Evolutionary conservation across 2,329 filamentous ascomycete species (phyloP), one percentile per base, ranked within the genome.

Genomic region (Fonsecaea monophora): DNA sequence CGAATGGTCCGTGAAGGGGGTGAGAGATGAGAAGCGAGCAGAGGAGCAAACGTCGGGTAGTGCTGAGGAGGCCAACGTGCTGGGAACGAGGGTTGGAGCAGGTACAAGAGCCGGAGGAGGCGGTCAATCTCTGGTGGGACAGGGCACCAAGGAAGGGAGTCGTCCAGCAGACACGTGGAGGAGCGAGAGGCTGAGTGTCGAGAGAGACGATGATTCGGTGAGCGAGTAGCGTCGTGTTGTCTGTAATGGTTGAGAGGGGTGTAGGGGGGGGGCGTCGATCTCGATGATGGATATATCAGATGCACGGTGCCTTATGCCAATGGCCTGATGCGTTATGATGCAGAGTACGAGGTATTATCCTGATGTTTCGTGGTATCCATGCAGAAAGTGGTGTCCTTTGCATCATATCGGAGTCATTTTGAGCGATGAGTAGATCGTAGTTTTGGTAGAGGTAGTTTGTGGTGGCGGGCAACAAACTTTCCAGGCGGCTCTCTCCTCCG

Each of bases 111-210:
- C 54, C 53, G 60, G 61, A 30, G 55, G 54, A 62, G 61, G 68
- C 68, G 65, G 64, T 69, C 65, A 61, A 53, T 62, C 53, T 62
- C 53, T 62, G 60, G 60, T 55, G 60, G 50, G 45, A 61, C 57
- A 57, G 58, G 58, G 30, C 30, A 32, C 30, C 30, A 32, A 32
- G 30, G 30, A 32, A 62, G 48, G 53, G 34, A 40, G 58, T 65
- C 53, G 53, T 50, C 34, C 42, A 56, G 64, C 53, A 42, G 30
- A 59, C 68, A 70, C 68, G 68, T 70, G 68, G 68, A 68, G 64
- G 64, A 70, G 66, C 60, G 63, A 70, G 68, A 70, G 68, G 68
- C 68, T 70, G 62, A 62, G 53, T 63, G 55, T 64, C n/a, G 56
- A 59, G 64, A 64, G 40, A 21, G 42, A 60, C 45, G 58, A 45